Percentiles rank a stretch among this genome's conserved stretches.
phyloP scores from a whole-genome alignment of 768 basidiomycete species.

The Fistulinella prunicolor region DNA sequence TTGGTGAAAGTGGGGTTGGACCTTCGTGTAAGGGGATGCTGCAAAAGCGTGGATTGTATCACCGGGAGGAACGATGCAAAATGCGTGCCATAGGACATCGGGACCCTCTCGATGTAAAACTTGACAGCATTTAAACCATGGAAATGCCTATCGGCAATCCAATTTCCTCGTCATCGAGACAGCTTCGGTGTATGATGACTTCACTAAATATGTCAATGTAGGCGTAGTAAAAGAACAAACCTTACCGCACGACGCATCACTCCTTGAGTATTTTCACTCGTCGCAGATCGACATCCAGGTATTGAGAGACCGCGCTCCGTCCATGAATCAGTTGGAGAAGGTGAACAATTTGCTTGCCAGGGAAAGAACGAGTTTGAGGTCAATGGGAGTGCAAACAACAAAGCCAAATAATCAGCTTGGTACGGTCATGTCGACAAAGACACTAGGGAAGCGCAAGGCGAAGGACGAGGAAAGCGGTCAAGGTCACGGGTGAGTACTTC shows the following conservation, averaged over 20 bases:
- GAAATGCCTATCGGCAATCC: slow-evolving; percentile 70
- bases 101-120: slow-evolving; percentile 63
- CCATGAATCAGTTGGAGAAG: no score
- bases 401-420: no score
- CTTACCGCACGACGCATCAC: slow-evolving; percentile 77
- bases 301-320: slow-evolving; percentile 77
- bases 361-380: no score
- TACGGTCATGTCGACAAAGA: slow-evolving; percentile 5
- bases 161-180: slow-evolving; percentile 83
- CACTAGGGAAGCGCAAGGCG: slow-evolving; percentile 29
- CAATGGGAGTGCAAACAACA: no score
- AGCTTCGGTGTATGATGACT: slow-evolving; percentile 42
- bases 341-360: no score
- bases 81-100: slow-evolving; percentile 69
- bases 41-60: background rate
- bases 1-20: slow-evolving; percentile 63
- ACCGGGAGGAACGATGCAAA: background rate
- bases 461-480: slow-evolving; percentile 17
- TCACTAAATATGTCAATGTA: background rate
- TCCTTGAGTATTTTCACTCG: slow-evolving; percentile 75
- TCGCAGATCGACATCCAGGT: slow-evolving; percentile 70
- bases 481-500: slow-evolving; percentile 22
- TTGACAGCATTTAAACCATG: slow-evolving; percentile 74
- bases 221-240: background rate
- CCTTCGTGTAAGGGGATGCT: slow-evolving; percentile 91